phyloP scores from a whole-genome alignment of 2,329 filamentous ascomycete genomes.

The Epichloe gansuensis region DNA sequence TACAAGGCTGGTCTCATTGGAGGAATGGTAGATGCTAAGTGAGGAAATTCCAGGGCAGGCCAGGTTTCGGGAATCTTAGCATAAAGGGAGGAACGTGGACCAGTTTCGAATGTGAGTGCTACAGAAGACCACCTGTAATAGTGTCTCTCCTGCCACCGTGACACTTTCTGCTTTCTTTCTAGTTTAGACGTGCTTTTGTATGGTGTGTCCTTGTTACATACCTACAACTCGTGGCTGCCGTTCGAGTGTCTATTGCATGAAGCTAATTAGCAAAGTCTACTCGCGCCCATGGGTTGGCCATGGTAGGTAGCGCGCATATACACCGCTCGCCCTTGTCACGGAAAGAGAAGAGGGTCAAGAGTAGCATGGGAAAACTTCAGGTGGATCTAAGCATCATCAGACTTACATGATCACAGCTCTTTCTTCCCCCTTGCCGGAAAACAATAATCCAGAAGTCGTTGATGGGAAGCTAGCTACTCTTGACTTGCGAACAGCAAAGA shows the following conservation, averaged over 20 bases:
- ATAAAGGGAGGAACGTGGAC: constrained; percentile 11
- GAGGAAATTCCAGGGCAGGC: constrained; percentile 7
- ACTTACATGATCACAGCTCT: not conserved
- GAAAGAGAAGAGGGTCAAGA: not conserved
- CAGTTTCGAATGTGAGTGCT: constrained; percentile 7
- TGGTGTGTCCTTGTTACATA: not conserved
- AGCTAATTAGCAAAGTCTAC: constrained; percentile 7
- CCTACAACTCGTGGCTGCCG: not conserved
- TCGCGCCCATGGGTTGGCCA: constrained; percentile 3
- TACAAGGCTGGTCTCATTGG: constrained; percentile 13
- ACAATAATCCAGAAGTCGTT: not conserved
- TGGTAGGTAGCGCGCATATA: not conserved
- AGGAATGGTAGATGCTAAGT: constrained; percentile 8
- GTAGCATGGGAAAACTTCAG: not conserved
- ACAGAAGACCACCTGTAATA: constrained; percentile 9
- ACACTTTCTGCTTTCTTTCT: not conserved
- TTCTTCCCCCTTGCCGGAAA: not conserved
- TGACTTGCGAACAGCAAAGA: not conserved
- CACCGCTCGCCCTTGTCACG: not conserved
- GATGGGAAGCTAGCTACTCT: not conserved
- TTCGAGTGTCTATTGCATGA: constrained; percentile 2
- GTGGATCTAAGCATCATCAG: not conserved
- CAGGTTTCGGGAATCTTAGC: constrained; percentile 10
- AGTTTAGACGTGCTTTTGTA: not conserved
- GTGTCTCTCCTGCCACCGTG: constrained; percentile 2